Base-by-base conservation (phyloP, 805 yeast species). In the Kodamaea laetipori region DNA sequence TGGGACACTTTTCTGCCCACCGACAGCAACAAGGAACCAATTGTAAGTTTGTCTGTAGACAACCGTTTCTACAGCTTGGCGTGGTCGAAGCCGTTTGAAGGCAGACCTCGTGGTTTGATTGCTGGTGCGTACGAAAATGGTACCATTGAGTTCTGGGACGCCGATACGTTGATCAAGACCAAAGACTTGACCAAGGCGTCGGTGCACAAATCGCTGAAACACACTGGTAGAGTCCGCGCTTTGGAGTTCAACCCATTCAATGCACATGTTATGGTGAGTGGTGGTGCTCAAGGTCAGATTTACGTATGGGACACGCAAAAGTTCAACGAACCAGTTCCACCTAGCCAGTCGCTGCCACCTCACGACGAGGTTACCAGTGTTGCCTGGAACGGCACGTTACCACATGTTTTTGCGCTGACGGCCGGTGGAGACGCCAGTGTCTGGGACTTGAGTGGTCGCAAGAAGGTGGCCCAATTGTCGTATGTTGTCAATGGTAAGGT, bases 111-210 rank as follows among this genome's bases (percentile, higher is more conserved):
- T 51, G 78, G 86, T 46, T 37, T 83, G 17, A 67, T 92, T 47
- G 98, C 90, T 4, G 97, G 95, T 56, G 98, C 95, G 8, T 74
- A 87, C 48, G 99, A 94, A 58, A 80, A 80, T 55, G 96, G 97
- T 26, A 58, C 74, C 1, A 75, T 94, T 44, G 86, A 84, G 55
- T 76, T 90, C 42, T 94, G 92, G 87, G 82, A 86, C 54, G 81
- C 81, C 13, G 76, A 75, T 33, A 57, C 76, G n/a, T 55, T 79
- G 35, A 60, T 72, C 37, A 62, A 69, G 34, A 54, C 73, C 39
- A 65, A 70, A 45, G 69, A 74, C 37, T 59, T 71, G 18, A 55
- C 55, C n/a, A 49, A 54, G 34, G 69, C 77, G 25, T 76, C 73
- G 4, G 71, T 81, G 17, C 79, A 77, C 43, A 73, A 75, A 41